Percentiles rank a stretch among this genome's conserved stretches.
These are phyloP conservation scores for Fusarium humuli DNA, from an alignment of 2,329 filamentous ascomycete species.

Conservation along the genomic window DNA sequence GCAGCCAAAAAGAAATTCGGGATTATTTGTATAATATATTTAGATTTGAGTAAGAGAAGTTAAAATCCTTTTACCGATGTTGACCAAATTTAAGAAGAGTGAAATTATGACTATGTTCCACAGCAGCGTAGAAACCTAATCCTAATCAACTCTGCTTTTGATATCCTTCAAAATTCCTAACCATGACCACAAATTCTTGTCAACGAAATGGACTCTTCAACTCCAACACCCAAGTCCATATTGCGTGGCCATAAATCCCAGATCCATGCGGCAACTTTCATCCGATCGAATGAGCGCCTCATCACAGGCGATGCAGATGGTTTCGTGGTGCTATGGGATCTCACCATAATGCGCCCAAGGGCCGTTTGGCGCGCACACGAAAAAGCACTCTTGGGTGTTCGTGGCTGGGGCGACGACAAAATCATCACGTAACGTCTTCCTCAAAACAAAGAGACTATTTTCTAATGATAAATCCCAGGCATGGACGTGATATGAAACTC, in stretches of 20 bases:
- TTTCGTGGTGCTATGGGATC: conserved; percentile 87
- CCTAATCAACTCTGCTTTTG: neutral
- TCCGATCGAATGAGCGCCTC: conserved; percentile 78
- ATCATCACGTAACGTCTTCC: conserved; percentile 78
- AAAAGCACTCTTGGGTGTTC: conserved; percentile 79
- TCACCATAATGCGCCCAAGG: conserved; percentile 81
- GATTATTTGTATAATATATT: neutral
- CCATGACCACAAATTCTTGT: conserved; percentile 6
- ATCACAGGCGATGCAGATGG: conserved; percentile 91
- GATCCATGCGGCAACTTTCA: conserved; percentile 81
- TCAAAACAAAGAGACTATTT: neutral
- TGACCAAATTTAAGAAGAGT: neutral
- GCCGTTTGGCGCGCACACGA: conserved; percentile 90
- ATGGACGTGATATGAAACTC: conserved; percentile 89
- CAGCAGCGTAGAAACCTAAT: conserved; percentile 1
- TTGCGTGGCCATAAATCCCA: conserved; percentile 87
- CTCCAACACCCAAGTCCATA: conserved; percentile 66
- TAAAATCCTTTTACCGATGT: neutral
- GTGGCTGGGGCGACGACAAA: conserved; percentile 76
- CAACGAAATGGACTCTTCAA: conserved; percentile 46
- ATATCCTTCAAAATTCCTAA: conserved; percentile 4
- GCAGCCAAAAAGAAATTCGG: neutral
- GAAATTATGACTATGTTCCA: conserved; percentile 6
- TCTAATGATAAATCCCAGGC: conserved; percentile 62
- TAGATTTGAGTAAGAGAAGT: too few species aligned